Conservation (phyloP, 768 basidiomycete genomes). For the Sarcomyxa edulis region DNA sequence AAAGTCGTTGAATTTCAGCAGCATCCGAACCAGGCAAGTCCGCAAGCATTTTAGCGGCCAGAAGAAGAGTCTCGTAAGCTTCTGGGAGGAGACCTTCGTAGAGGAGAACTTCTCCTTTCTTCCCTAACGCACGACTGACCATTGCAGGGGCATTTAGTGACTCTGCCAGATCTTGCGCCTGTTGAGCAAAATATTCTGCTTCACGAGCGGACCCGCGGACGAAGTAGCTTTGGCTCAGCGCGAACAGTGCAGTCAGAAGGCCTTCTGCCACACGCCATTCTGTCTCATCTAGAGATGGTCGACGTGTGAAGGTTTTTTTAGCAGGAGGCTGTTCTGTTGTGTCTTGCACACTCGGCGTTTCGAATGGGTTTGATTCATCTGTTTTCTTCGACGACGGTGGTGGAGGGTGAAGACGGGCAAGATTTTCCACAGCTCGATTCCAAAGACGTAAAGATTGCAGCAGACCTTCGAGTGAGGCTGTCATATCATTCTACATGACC, state of each 20-base stretch:
- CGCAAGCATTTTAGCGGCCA: constrained; percentile 41
- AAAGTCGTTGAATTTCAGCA: constrained; percentile 52
- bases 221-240: constrained; percentile 60
- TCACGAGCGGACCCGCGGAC: constrained; percentile 78
- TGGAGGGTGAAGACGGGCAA: constrained; percentile 52
- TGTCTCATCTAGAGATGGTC: constrained; percentile 43
- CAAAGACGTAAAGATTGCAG: constrained; percentile 73
- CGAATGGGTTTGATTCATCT: constrained; percentile 55
- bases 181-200: constrained; percentile 77
- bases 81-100: constrained; percentile 55
- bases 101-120: constrained; percentile 66
- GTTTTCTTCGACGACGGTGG: constrained; percentile 15
- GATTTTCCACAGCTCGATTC: constrained; percentile 71
- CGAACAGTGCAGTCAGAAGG: constrained; percentile 60
- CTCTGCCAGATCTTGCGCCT: constrained; percentile 69
- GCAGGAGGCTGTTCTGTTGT: constrained; percentile 19
- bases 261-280: constrained; percentile 78
- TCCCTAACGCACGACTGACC: constrained; percentile 57
- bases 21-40: constrained; percentile 50
- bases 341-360: constrained; percentile 38
- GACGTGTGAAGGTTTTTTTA: constrained; percentile 21
- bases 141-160: constrained; percentile 63
- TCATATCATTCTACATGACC: constrained; percentile 50
- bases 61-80: constrained; percentile 47
- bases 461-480: constrained; percentile 49